Conservation (phyloP, 2,329 filamentous ascomycete species). For the Plenodomus lindquistii region DNA sequence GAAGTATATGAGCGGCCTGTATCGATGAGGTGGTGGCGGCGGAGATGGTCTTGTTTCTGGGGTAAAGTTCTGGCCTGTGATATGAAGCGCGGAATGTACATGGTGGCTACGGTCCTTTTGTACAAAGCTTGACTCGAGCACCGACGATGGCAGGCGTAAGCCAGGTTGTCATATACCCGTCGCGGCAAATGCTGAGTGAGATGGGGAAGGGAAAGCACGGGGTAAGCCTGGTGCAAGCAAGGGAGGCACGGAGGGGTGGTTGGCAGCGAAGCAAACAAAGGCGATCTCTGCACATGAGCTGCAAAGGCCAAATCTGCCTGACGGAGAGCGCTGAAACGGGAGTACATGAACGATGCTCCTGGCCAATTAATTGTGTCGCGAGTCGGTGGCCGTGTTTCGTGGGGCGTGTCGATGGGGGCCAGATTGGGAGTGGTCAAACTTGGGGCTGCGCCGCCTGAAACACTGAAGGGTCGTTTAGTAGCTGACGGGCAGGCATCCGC, state of each 20-base stretch:
- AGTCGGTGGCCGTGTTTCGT: slow-evolving; percentile 6
- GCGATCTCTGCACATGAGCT: neutral
- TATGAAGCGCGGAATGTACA: neutral
- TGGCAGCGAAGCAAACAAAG: neutral
- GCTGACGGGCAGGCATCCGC: slow-evolving; percentile 18
- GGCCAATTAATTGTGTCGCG: slow-evolving; percentile 12
- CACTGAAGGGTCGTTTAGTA: slow-evolving; percentile 24
- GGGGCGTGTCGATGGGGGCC: slow-evolving; percentile 13
- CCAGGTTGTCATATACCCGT: neutral
- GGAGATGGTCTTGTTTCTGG: slow-evolving; percentile 26
- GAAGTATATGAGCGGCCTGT: slow-evolving; percentile 11
- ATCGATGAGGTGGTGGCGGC: slow-evolving; percentile 9
- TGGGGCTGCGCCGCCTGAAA: slow-evolving; percentile 31
- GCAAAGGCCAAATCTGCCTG: slow-evolving; percentile 1
- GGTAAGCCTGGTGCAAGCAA: neutral
- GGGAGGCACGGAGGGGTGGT: slow-evolving; percentile 1
- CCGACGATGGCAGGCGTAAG: neutral
- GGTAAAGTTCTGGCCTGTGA: slow-evolving; percentile 16
- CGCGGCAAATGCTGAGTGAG: neutral
- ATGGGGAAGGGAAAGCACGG: neutral
- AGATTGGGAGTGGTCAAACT: slow-evolving; percentile 36
- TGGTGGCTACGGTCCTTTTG: neutral
- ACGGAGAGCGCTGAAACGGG: slow-evolving; percentile 21
- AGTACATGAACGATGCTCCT: slow-evolving; percentile 19
- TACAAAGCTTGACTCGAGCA: neutral